A percentile compares a stretch with the other conserved stretches of the same genome.
Evolutionary conservation across 805 yeast genomes (phyloP).

Genomic region (Lipomyces starkeyi): DNA sequence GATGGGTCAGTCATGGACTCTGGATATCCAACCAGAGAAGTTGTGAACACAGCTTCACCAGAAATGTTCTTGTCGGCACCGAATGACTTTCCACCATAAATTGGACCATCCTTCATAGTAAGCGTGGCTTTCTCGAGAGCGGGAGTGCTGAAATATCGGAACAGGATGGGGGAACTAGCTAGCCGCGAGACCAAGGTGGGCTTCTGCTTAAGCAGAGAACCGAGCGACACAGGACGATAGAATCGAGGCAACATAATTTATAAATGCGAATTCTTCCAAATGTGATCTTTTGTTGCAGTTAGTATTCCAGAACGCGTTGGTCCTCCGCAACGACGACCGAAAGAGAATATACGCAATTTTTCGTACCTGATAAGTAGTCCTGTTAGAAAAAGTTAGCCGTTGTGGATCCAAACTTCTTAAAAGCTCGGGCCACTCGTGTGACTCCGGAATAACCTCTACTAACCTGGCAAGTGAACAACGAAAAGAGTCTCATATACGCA

Average conservation of each 20-base stretch:
- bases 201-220: slow-evolving; percentile 10
- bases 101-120: slow-evolving; percentile 39
- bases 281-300: slow-evolving; percentile 23
- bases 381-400: slow-evolving; percentile 19
- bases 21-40: slow-evolving; percentile 99
- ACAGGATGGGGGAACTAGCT: slow-evolving; percentile 6
- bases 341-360: neutral
- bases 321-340: neutral
- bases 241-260: slow-evolving; percentile 24
- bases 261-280: slow-evolving; percentile 31
- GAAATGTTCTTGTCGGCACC: slow-evolving; percentile 90
- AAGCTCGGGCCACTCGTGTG: neutral
- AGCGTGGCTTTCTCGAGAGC: slow-evolving; percentile 28
- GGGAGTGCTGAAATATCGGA: slow-evolving; percentile 13
- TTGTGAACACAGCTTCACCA: slow-evolving; percentile 98
- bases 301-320: neutral
- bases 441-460: slow-evolving; percentile 6
- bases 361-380: slow-evolving; percentile 38
- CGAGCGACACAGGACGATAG: slow-evolving; percentile 16
- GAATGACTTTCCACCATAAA: slow-evolving; percentile 89
- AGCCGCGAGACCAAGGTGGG: neutral
- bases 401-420: neutral
- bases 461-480: slow-evolving; percentile 38
- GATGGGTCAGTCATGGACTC: slow-evolving; percentile 98
- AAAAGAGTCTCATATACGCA: slow-evolving; percentile 33